These are phyloP conservation scores for Termitomyces sp. DNA, from an alignment of 768 basidiomycete genomes.

Conservation along the genomic window DNA sequence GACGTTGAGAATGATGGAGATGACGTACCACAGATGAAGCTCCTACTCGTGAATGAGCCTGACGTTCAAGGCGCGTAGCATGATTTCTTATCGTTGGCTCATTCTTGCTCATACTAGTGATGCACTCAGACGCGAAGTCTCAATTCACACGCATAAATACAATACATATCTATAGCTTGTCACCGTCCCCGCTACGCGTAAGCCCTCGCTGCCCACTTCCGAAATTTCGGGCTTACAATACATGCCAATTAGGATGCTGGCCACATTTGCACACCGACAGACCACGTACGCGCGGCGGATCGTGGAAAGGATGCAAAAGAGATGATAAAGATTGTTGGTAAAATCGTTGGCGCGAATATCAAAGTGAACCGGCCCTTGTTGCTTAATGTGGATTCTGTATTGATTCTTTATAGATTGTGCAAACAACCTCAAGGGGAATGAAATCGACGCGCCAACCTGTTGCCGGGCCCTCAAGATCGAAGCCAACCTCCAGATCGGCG, in stretches of 20 bases:
- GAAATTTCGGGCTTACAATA: background rate
- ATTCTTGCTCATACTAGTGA: background rate
- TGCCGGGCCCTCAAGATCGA: constrained; percentile 39
- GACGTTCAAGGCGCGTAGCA: constrained; percentile 56
- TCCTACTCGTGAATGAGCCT: constrained; percentile 61
- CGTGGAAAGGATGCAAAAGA: constrained; percentile 35
- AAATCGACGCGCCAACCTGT: constrained; percentile 29
- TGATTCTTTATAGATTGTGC: constrained; percentile 6
- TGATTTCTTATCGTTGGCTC: background rate
- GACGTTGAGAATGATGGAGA: constrained; percentile 37
- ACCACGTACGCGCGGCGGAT: constrained; percentile 37
- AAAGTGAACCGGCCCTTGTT: constrained; percentile 31
- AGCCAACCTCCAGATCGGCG: constrained; percentile 26
- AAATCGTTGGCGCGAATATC: constrained; percentile 41
- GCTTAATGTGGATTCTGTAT: background rate
- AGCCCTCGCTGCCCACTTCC: constrained; percentile 21
- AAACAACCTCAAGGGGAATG: constrained; percentile 10
- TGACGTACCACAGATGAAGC: constrained; percentile 41
- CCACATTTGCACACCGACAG: constrained; percentile 38
- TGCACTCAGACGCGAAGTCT: constrained; percentile 44
- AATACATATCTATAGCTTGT: constrained; percentile 68
- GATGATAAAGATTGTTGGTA: constrained; percentile 41
- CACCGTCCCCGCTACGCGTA: constrained; percentile 60
- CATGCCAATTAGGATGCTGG: constrained; percentile 37
- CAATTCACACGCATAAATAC: constrained; percentile 51